Evolutionary conservation across 768 basidiomycete species (phyloP), one percentile per base, ranked within the genome.

Genomic region (Boletus tomentosulus): DNA sequence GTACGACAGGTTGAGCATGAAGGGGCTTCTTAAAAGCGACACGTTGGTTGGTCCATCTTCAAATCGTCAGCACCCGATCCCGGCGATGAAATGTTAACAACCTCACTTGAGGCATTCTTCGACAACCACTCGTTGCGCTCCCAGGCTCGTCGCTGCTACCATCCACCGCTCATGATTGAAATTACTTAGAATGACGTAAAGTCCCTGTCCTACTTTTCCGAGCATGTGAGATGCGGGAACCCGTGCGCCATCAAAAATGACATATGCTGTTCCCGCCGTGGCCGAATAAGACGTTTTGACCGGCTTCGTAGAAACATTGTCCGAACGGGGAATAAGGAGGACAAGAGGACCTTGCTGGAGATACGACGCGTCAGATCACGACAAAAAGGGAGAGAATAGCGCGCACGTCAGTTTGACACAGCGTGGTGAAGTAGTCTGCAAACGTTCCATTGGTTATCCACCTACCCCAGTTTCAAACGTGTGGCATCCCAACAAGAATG

Each of bases 201-300:
- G 80, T 44, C 96, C 96, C 43, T 82, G 81, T 50, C 92, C 89
- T 53, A 89, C 83, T 59, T 84, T 76, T 9, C 96, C 96, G n/a
- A 98, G 81, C 47, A 89, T 91, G 66, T 98, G 85, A 43, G 86
- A 80, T 9, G 89, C 76, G 0, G 95, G 93, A 0, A 96, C 93
- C 48, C 89, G 87, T 58, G 83, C 78, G 57, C 85, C 83, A 66
- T 92, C 82, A 64, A 93, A 94, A 0, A 80, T 87, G 28, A 96
- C 84, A 62, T 82, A 93, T 4, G 88, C 87, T 1, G 94, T 98
- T 6, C 96, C 96, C 3, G 96, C 96, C 0, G 88, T 86, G 3
- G 89, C 67, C 0, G 95, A 98, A 71, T 98, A 98, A 1, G 89
- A 81, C 0, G 95, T 98, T 74, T 93, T 94, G 72, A 98, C 89